Evolutionary conservation across 805 yeast genomes (phyloP), one percentile per base, ranked within the genome.

Genomic region (Yarrowia divulgata): DNA sequence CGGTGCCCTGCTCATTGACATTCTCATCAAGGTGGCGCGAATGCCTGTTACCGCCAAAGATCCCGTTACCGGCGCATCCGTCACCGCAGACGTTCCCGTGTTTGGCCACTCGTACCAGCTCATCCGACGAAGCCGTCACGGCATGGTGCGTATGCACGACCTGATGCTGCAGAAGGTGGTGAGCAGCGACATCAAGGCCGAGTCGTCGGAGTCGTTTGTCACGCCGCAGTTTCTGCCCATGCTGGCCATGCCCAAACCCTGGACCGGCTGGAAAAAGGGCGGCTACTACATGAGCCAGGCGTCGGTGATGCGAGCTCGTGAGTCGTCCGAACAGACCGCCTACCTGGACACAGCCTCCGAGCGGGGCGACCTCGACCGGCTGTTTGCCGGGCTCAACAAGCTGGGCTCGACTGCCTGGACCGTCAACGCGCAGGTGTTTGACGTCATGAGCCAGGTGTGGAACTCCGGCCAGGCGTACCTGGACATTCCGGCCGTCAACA

Each of bases 341-440:
- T 95, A 95, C 76, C 82, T 94, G 64, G 89, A 87, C 74, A 95
- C 96, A 0, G 97, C 97, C 1, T 86, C 92, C 10, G 88, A 87
- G 37, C 83, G 88, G 35, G 86, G 88, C 10, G 86, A 85, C 62
- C 79, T 95, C 70, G 87, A 86, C 49, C 79, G 82, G 14, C 90
- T 95, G 16, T 90, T 88, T 74, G 84, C 86, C 64, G 98, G 98
- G 4, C 82, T 93, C 70, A 93, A 92, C 75, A 94, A 90, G 14
- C 79, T 94, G 69, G 98, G 98, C 8, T 80, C 83, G 48, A 90
- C 98, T 1, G 84, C 97, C 0, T 95, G 99, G 99, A 90, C 98
- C 0, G 88, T 95, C 42, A 95, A 95, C 77, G 85, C 87, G 67
- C 82, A 81, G 32, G 81, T 95, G 7, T 88, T 91, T 72, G 83